A percentile compares a stretch with the other conserved stretches of the same genome.
Conservation (phyloP, 768 basidiomycete genomes). For the Hygrophorus russula region DNA sequence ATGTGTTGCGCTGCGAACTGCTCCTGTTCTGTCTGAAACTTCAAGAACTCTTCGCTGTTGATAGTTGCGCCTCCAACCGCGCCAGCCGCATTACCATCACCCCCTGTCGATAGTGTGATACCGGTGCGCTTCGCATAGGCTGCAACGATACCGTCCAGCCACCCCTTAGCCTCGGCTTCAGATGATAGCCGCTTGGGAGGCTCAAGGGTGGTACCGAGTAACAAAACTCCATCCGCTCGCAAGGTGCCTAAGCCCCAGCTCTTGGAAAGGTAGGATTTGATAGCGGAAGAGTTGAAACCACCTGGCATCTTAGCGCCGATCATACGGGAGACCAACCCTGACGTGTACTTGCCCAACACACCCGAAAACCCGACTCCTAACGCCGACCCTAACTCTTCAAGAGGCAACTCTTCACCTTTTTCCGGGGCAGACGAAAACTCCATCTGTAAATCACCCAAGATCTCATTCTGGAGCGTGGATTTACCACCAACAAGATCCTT, state of each 20-base stretch:
- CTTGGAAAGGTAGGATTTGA: conserved; percentile 83
- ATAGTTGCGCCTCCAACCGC: conserved; percentile 75
- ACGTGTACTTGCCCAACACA: conserved; percentile 88
- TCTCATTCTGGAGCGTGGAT: conserved; percentile 98
- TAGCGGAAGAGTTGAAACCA: conserved; percentile 90
- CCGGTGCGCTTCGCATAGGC: conserved; percentile 85
- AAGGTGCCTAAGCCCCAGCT: conserved; percentile 90
- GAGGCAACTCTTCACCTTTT: conserved; percentile 94
- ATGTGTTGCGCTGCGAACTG: conserved; percentile 88
- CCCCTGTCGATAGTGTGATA: conserved; percentile 66
- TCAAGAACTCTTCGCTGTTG: conserved; percentile 96
- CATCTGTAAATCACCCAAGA: conserved; percentile 90
- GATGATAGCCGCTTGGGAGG: conserved; percentile 88
- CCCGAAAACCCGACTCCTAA: conserved; percentile 74
- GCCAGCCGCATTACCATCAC: conserved; percentile 47
- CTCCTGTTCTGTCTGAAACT: conserved; percentile 91
- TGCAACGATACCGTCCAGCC: conserved; percentile 80
- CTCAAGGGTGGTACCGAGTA: conserved; percentile 87
- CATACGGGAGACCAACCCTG: conserved; percentile 72
- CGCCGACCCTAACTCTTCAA: conserved; percentile 90
- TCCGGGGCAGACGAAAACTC: conserved; percentile 94
- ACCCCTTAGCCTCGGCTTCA: conserved; percentile 87
- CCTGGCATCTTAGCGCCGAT: conserved; percentile 97
- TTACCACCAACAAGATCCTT: conserved; percentile 98
- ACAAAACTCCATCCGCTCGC: conserved; percentile 82